Conservation (phyloP, 208 protist species). For the Trypanosomatidae sp. region DNA sequence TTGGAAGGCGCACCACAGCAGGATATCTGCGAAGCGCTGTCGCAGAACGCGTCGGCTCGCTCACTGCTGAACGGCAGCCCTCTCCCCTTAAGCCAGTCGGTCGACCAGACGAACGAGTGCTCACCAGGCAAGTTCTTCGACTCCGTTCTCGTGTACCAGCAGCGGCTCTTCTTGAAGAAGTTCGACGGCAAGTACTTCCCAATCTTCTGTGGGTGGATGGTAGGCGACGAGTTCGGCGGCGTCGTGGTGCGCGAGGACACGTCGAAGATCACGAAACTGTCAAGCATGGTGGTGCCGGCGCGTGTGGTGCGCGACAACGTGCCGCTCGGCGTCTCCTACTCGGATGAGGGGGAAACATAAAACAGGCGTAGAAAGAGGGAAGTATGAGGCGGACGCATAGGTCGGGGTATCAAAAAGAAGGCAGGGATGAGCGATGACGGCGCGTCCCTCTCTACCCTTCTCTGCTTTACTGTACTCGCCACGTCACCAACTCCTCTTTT, state of each 20-base stretch:
- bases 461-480: too few species aligned
- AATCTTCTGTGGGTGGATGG: conserved; percentile 82
- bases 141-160: conserved; percentile 68
- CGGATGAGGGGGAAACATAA: conserved; percentile 22
- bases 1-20: conserved; percentile 32
- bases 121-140: conserved; percentile 63
- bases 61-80: conserved; percentile 14
- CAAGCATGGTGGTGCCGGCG: conserved; percentile 55
- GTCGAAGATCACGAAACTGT: conserved; percentile 76
- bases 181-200: conserved; percentile 80
- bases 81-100: conserved; percentile 21
- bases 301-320: conserved; percentile 57
- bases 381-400: too few species aligned
- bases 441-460: too few species aligned
- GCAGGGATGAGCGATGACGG: too few species aligned
- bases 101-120: conserved; percentile 55
- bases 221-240: conserved; percentile 66
- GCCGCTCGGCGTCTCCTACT: conserved; percentile 17
- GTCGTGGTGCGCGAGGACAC: conserved; percentile 79
- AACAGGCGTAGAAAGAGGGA: too few species aligned
- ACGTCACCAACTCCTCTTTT: too few species aligned
- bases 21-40: conserved; percentile 9
- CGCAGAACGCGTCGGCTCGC: conserved; percentile 8
- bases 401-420: too few species aligned
- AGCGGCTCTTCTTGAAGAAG: conserved; percentile 63